Evolutionary conservation across 2,329 filamentous ascomycete species (phyloP), one percentile per base, ranked within the genome.

Genomic region (Akanthomyces lecanii): DNA sequence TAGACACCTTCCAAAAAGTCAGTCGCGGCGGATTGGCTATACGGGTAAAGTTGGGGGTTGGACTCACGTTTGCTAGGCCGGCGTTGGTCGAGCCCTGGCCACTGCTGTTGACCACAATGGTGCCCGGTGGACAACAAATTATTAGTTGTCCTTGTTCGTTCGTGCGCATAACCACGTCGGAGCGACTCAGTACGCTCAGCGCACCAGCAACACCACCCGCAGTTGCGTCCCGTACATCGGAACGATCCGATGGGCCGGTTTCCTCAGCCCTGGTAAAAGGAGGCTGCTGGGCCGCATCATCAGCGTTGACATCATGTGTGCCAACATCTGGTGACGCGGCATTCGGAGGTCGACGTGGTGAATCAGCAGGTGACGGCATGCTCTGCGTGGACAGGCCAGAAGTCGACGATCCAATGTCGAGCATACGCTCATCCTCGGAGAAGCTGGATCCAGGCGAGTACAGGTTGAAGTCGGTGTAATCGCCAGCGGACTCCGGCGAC

Each of bases 401-500:
- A 7, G 62, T 45, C 30, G 61, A 67, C 16, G 69, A 61, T 42
- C 69, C 68, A 54, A 73, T 68, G 16, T 72, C 66, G 63, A 71
- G 73, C 70, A 76, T 74, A 14, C 67, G 75, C 51, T 85, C 82
- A 64, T 83, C 82, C 62, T 82, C 81, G 16, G 80, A 74, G 69
- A 78, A 78, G 64, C 73, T 76, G 21, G 80, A 78, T 25, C 74
- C 72, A 3, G 82, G 82, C 56, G 82, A 85, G 74, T 79, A 85
- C 18, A 85, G 77, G 69, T 79, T 81, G 74, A 85, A 85, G 74
- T 85, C 82, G 67, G 78, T 73, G 68, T 85, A 85, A 71, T 81
- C 74, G 65, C 44, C 69, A 51, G 54, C 25, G 5, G 36, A 36
- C 8, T 56, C 55, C 8, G 44, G 63, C 61, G 63, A 61, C 63